Evolutionary conservation across 768 basidiomycete species (phyloP).

Genomic region (Artomyces pyxidatus): DNA sequence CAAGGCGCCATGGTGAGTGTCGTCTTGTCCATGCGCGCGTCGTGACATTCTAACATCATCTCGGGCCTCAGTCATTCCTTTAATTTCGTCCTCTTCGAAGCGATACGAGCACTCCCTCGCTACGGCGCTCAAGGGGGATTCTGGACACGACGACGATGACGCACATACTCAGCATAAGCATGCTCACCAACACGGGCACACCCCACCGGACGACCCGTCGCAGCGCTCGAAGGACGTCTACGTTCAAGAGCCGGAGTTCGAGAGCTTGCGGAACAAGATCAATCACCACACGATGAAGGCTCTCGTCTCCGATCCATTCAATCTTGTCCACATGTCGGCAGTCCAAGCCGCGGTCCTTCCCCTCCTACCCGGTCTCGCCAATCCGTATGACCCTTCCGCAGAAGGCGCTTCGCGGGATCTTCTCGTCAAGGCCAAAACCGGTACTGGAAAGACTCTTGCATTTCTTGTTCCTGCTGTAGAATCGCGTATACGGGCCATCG

Average conservation of each 20-base stretch:
- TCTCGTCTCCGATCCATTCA: conserved; percentile 56
- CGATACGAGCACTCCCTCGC: conserved; percentile 12
- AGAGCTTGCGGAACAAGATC: conserved; percentile 25
- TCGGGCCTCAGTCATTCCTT: conserved; percentile 4
- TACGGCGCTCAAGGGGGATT: neutral
- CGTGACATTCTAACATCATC: neutral
- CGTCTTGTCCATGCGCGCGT: neutral
- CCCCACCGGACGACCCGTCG: neutral
- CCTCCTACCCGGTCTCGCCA: conserved; percentile 62
- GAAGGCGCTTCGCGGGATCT: conserved; percentile 45
- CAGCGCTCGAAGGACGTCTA: neutral
- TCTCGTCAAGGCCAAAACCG: conserved; percentile 81
- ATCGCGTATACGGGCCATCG: conserved; percentile 55
- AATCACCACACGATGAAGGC: conserved; percentile 40
- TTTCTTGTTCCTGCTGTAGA: conserved; percentile 87
- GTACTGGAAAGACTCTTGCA: conserved; percentile 83
- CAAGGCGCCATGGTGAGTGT: conserved; percentile 4
- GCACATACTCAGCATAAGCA: neutral
- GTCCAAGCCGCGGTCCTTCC: conserved; percentile 78
- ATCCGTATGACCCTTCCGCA: conserved; percentile 34
- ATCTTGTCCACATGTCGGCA: conserved; percentile 61
- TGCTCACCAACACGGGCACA: no score
- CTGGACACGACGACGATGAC: neutral
- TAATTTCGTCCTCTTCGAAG: neutral
- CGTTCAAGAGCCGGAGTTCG: conserved; percentile 19